These are phyloP conservation scores for Barnettozyma botsteinii DNA, from an alignment of 805 yeast genomes.

Conservation along the genomic window DNA sequence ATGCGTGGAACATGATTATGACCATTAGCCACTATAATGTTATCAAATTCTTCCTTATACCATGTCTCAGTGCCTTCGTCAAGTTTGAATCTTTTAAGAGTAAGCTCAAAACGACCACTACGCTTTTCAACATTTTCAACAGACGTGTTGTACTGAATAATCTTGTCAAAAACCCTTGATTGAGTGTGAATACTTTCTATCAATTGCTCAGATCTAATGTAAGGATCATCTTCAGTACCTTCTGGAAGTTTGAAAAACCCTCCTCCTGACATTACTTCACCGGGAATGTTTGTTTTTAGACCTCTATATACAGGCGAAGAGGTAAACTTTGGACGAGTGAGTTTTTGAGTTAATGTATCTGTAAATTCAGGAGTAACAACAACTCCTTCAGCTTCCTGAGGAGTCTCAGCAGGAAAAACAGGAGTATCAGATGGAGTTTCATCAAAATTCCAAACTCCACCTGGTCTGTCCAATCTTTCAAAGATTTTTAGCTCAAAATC, in stretches of 20 bases:
- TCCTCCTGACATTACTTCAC: neutral
- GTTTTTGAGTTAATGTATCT: neutral
- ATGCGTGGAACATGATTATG: constrained; percentile 46
- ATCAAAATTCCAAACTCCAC: constrained; percentile 37
- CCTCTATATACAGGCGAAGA: neutral
- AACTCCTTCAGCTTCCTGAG: neutral
- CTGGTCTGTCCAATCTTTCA: constrained; percentile 31
- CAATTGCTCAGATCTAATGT: neutral
- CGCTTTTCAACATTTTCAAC: neutral
- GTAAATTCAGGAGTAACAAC: neutral
- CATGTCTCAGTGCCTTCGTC: too few species aligned
- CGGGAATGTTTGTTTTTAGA: neutral
- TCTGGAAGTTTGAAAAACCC: neutral
- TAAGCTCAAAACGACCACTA: neutral
- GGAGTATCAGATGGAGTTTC: constrained; percentile 5
- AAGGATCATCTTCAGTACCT: neutral
- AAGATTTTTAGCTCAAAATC: constrained; percentile 18
- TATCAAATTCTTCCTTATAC: constrained; percentile 32
- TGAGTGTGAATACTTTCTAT: neutral
- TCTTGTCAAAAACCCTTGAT: neutral
- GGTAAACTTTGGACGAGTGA: neutral
- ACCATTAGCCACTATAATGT: constrained; percentile 47
- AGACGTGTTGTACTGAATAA: neutral
- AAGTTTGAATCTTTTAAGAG: neutral
- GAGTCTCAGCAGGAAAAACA: neutral